phyloP scores from a whole-genome alignment of 768 basidiomycete genomes.

The Leccinellum rugosiceps region DNA sequence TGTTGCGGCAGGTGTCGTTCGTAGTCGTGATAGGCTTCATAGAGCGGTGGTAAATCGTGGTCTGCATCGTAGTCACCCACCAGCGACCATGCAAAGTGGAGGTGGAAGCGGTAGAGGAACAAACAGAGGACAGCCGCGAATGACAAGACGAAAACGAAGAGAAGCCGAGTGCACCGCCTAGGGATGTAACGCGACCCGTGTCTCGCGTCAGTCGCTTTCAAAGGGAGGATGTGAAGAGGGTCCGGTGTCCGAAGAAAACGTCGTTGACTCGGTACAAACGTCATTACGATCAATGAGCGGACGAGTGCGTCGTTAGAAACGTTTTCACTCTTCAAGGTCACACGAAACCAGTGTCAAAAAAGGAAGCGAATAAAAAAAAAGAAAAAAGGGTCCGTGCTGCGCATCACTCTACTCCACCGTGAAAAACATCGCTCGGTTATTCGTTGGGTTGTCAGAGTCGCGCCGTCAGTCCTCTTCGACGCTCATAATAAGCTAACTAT shows the following conservation, averaged over 20 bases:
- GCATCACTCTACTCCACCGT: too few species aligned
- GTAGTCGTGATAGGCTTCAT: slow-evolving; percentile 39
- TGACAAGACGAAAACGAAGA: slow-evolving; percentile 11
- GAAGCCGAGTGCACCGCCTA: slow-evolving; percentile 12
- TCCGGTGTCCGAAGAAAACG: slow-evolving; percentile 4
- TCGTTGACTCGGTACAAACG: background rate
- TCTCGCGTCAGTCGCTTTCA: slow-evolving; percentile 11
- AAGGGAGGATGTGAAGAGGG: slow-evolving; percentile 14
- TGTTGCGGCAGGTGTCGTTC: slow-evolving; percentile 49
- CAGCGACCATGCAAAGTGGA: background rate
- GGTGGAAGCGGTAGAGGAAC: slow-evolving; percentile 6
- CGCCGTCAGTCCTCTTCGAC: background rate
- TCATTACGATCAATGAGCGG: slow-evolving; percentile 2
- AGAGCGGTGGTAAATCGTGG: slow-evolving; percentile 41
- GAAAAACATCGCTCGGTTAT: too few species aligned
- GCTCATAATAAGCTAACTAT: background rate
- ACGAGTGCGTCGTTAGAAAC: background rate
- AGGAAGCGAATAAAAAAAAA: background rate
- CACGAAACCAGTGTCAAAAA: slow-evolving; percentile 2
- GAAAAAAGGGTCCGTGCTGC: background rate
- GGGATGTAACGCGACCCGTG: background rate
- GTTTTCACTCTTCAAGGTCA: background rate
- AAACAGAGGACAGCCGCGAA: slow-evolving; percentile 11
- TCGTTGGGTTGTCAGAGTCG: background rate
- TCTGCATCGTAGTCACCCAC: background rate